phyloP scores from a whole-genome alignment of 495 filamentous ascomycete genomes.

The Beverwykella pulmonaria region DNA sequence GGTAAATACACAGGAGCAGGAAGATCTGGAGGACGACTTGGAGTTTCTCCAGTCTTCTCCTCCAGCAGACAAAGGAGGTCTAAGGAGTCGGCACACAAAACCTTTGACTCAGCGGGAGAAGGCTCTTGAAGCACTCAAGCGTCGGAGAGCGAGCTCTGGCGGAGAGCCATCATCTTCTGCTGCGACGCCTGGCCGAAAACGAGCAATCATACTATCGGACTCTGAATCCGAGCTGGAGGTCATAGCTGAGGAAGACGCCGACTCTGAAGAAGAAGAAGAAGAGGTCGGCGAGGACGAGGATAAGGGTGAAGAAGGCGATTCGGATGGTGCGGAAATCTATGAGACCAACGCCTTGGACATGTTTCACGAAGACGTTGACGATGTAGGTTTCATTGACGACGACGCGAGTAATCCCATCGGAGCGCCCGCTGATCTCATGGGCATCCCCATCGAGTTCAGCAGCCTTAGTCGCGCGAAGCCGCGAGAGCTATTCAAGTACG shows the following conservation, averaged over 20 bases:
- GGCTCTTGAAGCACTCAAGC: slow-evolving; percentile 43
- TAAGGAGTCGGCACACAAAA: slow-evolving; percentile 18
- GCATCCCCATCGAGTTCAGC: slow-evolving; percentile 75
- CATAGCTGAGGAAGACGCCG: slow-evolving; percentile 32
- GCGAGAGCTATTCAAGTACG: slow-evolving; percentile 76
- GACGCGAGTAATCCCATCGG: slow-evolving; percentile 69
- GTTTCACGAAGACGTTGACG: slow-evolving; percentile 57
- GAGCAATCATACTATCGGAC: slow-evolving; percentile 9
- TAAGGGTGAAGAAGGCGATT: background rate
- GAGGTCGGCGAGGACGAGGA: slow-evolving; percentile 26
- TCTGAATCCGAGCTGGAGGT: slow-evolving; percentile 26
- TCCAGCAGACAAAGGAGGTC: slow-evolving; percentile 20
- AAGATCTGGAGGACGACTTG: slow-evolving; percentile 46
- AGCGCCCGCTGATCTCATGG: slow-evolving; percentile 55
- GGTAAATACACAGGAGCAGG: slow-evolving; percentile 37
- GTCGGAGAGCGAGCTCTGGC: slow-evolving; percentile 31
- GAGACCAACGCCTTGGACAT: slow-evolving; percentile 32
- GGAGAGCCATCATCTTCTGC: slow-evolving; percentile 18
- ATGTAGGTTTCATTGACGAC: slow-evolving; percentile 69
- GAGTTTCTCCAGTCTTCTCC: slow-evolving; percentile 42
- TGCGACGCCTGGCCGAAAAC: background rate
- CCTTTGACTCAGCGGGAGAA: slow-evolving; percentile 31
- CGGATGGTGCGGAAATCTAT: slow-evolving; percentile 4
- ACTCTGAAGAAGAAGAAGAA: slow-evolving; percentile 25
- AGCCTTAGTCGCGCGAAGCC: slow-evolving; percentile 65